Evolutionary conservation across 331 rosid genomes (phyloP), one percentile per base, ranked within the genome.

Genomic region (Telfairia occidentalis): DNA sequence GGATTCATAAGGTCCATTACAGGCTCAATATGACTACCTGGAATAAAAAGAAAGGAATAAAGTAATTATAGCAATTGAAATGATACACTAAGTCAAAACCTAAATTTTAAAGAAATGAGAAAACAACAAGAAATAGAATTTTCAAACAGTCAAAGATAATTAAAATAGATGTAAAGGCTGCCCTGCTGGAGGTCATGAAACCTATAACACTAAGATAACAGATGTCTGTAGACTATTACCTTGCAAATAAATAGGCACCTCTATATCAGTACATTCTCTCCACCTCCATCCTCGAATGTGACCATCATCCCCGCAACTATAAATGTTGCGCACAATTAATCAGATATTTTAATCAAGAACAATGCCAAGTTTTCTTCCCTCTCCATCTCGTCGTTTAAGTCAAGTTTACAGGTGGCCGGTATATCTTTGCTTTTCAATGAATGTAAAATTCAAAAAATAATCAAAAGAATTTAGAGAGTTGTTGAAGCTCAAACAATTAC

Each of bases 271-370:
- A 78, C 90, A 88, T 28, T 90, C 92, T 69, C 81, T 87, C 97
- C 97, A 91, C 73, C 82, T 89, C 98, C 97, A 94, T 78, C 96
- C 97, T 53, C 85, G 90, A 76, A 91, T 85, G 64, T 87, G 87
- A 26, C 97, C 98, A 76, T 94, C 98, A 69, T 94, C 98, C 1
- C 97, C 98, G 15, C 98, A 91, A 67, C 97, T 91, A 81, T 78
- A 81, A 54, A 34, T 45, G 75, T 54, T 55, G 75, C 46, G 59
- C 73, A 34, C 61, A 78, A 21, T 5, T 74, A 73, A 73, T 67
- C 65, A 77, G 64, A 45, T 18, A 59, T 45, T 26, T 54, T 23
- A 26, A 38, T 52, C 78, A 58, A 42, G 43, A 71, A 23, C 15
- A 10, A 15, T 19, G 37, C 34, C 57, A 21, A 12, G 55, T 42